phyloP scores from a whole-genome alignment of 139 green algal species.

The Eudorina sp. region DNA sequence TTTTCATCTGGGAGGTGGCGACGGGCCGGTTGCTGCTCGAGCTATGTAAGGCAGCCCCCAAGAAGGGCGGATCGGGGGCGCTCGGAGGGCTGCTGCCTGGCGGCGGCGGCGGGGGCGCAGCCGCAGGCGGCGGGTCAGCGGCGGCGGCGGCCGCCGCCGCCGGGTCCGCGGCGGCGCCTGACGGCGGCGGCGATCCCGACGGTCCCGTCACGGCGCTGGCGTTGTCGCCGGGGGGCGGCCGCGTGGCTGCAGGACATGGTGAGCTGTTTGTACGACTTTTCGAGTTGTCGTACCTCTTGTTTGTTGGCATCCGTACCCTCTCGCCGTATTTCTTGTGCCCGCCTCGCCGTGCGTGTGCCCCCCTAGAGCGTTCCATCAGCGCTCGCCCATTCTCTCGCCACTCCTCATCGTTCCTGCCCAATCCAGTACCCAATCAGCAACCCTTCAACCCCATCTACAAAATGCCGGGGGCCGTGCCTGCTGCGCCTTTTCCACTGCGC shows the following conservation, averaged over 20 bases:
- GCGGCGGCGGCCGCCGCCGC: background rate
- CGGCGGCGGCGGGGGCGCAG: too few relatives aligned
- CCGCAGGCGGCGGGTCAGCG: background rate
- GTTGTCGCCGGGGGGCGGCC: background rate
- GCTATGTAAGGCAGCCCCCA: background rate
- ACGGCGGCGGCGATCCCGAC: background rate
- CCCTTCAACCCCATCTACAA: too few relatives aligned
- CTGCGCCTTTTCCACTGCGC: too few relatives aligned
- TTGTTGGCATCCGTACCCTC: too few relatives aligned
- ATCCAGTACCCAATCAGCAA: too few relatives aligned
- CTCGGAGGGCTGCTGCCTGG: too few relatives aligned
- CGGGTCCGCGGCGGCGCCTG: background rate
- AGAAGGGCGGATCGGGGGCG: background rate
- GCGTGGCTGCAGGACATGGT: conserved; percentile 33
- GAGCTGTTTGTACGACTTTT: conserved; percentile 12
- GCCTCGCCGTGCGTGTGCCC: too few relatives aligned
- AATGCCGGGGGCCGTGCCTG: too few relatives aligned
- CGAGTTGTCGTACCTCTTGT: background rate
- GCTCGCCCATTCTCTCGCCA: too few relatives aligned
- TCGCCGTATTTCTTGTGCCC: too few relatives aligned
- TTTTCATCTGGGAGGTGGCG: conserved; percentile 38
- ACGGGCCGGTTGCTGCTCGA: conserved; percentile 15
- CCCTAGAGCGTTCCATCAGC: too few relatives aligned
- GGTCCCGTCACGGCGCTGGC: conserved; percentile 29
- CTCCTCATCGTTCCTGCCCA: too few relatives aligned